Conservation (phyloP, 169 alveolate species). For the Cytauxzoon felis region DNA sequence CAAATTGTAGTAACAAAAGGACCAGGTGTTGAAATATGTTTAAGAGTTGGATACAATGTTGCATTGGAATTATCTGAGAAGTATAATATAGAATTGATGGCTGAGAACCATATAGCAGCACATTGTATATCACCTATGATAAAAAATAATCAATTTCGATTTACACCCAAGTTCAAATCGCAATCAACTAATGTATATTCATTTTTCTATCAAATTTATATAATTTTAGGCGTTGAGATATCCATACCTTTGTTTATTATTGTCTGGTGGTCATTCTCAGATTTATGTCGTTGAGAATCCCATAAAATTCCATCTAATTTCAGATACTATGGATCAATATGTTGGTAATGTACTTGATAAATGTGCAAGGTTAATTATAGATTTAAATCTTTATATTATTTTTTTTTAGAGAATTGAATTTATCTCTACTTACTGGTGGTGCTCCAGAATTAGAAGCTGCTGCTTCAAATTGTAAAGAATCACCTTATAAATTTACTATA, state of each 20-base stretch:
- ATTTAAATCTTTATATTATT: neutral
- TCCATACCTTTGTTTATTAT: slow-evolving; percentile 59
- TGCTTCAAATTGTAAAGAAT: neutral
- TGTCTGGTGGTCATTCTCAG: slow-evolving; percentile 74
- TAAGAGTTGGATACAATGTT: slow-evolving; percentile 61
- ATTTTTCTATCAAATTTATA: neutral
- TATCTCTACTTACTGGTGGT: slow-evolving; percentile 38
- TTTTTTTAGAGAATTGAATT: slow-evolving; percentile 31
- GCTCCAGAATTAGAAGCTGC: slow-evolving; percentile 59
- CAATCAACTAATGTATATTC: neutral
- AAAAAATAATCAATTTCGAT: slow-evolving; percentile 31
- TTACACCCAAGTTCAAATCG: neutral
- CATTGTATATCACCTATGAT: slow-evolving; percentile 57
- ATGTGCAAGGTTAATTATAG: slow-evolving; percentile 40
- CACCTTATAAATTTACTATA: slow-evolving; percentile 23
- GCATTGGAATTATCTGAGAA: slow-evolving; percentile 30
- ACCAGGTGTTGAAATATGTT: slow-evolving; percentile 68
- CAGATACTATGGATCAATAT: slow-evolving; percentile 57
- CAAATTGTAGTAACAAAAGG: slow-evolving; percentile 65
- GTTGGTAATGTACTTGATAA: slow-evolving; percentile 56
- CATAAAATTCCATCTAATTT: slow-evolving; percentile 35
- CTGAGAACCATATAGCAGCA: slow-evolving; percentile 58
- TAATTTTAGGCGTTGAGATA: slow-evolving; percentile 24
- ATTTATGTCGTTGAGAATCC: slow-evolving; percentile 59
- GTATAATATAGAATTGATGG: slow-evolving; percentile 28